Conservation (phyloP, 306 rosid species). For the Cucurbita moschata region DNA sequence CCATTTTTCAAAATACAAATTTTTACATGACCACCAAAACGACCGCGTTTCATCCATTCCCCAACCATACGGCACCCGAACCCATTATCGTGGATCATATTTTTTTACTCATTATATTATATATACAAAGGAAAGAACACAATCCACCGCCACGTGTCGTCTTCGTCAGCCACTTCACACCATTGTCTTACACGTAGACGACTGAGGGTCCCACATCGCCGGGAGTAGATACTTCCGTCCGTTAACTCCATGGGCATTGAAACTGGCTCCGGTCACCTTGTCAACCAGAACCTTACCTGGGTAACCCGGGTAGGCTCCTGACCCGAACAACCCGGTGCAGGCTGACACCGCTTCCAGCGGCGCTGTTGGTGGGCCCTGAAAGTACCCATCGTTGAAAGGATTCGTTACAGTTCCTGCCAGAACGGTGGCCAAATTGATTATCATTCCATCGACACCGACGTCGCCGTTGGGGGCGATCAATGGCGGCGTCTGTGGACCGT, state of each 20-base stretch:
- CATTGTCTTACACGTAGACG: slow-evolving; percentile 48
- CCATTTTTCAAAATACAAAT: slow-evolving; percentile 9
- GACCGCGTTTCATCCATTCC: slow-evolving; percentile 22
- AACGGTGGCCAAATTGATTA: slow-evolving; percentile 72
- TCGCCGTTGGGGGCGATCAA: slow-evolving; percentile 80
- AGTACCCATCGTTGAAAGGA: slow-evolving; percentile 71
- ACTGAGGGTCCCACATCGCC: slow-evolving; percentile 94
- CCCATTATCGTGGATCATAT: slow-evolving; percentile 11
- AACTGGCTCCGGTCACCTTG: slow-evolving; percentile 48
- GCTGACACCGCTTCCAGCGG: slow-evolving; percentile 85
- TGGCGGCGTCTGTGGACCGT: slow-evolving; percentile 82
- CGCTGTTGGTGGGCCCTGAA: slow-evolving; percentile 64
- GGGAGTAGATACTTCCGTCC: slow-evolving; percentile 65
- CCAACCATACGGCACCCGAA: background rate
- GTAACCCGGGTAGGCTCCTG: slow-evolving; percentile 74
- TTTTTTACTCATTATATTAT: slow-evolving; percentile 4
- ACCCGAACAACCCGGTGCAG: slow-evolving; percentile 57
- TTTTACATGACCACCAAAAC: slow-evolving; percentile 42
- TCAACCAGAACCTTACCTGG: slow-evolving; percentile 60
- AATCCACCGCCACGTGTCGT: background rate
- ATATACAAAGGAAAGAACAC: background rate
- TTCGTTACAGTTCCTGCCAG: slow-evolving; percentile 88
- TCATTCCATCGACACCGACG: slow-evolving; percentile 81
- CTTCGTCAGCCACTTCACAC: slow-evolving; percentile 15
- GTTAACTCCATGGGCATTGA: slow-evolving; percentile 51